Evolutionary conservation across 169 alveolate species (phyloP).

Genomic region (Plasmodium vivax): DNA sequence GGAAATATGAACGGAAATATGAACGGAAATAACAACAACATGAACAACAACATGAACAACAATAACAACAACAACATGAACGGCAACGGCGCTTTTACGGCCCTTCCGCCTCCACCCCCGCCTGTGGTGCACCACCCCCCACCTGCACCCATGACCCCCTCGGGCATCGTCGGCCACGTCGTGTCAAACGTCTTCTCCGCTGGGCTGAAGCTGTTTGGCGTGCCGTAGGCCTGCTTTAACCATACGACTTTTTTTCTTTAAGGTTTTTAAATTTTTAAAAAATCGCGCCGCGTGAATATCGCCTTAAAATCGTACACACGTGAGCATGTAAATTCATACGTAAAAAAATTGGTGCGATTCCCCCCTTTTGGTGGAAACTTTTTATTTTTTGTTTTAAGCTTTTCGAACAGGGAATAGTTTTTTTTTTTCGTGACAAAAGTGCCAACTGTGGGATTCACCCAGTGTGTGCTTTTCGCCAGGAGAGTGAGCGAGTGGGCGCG

Average conservation of each 20-base stretch:
- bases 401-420: background rate
- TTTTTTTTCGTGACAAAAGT: background rate
- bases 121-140: conserved; percentile 1
- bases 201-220: conserved; percentile 28
- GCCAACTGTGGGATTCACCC: too few relatives aligned
- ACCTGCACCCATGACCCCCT: conserved; percentile 14
- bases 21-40: background rate
- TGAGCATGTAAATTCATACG: too few relatives aligned
- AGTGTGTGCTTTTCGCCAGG: too few relatives aligned
- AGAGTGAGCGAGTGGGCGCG: too few relatives aligned
- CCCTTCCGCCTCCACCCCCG: conserved; percentile 69
- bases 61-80: background rate
- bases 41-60: background rate
- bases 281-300: background rate
- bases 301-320: too few relatives aligned
- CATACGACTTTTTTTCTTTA: background rate
- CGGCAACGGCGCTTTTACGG: conserved; percentile 6
- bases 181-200: conserved; percentile 24
- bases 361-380: background rate
- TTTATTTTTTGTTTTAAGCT: background rate
- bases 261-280: background rate
- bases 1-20: too few relatives aligned
- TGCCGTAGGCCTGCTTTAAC: background rate
- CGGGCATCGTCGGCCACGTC: conserved; percentile 42
- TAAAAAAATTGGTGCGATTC: background rate